Percentiles rank a stretch among this genome's conserved stretches.
Evolutionary conservation across 2,329 filamentous ascomycete genomes (phyloP).

Genomic region (Penicillium sp.): DNA sequence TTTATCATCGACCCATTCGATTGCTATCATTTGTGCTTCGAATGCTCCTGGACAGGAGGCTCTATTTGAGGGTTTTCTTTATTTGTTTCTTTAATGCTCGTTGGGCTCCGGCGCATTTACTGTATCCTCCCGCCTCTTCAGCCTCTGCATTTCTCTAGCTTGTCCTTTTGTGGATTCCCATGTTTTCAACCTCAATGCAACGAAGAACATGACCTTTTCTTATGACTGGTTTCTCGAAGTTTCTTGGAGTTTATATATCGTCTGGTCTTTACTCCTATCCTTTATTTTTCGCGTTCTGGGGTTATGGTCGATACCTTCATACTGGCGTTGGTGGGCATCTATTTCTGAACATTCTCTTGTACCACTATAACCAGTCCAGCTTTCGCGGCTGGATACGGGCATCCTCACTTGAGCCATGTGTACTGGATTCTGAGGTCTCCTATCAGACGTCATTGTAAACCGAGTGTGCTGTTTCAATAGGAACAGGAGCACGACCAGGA

Average conservation of each 20-base stretch:
- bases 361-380: slow-evolving; percentile 4
- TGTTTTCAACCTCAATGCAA: slow-evolving; percentile 39
- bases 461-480: not conserved
- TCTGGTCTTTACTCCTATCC: slow-evolving; percentile 4
- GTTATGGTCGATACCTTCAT: slow-evolving; percentile 2
- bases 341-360: slow-evolving; percentile 6
- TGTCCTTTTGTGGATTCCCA: slow-evolving; percentile 25
- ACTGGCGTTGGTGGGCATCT: slow-evolving; percentile 4
- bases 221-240: slow-evolving; percentile 13
- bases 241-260: slow-evolving; percentile 10
- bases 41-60: slow-evolving; percentile 23
- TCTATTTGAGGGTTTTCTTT: slow-evolving; percentile 8
- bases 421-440: not conserved
- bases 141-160: slow-evolving; percentile 24
- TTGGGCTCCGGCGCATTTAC: slow-evolving; percentile 18
- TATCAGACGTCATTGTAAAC: not conserved
- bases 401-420: not conserved
- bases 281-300: slow-evolving; percentile 5
- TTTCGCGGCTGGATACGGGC: not conserved
- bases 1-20: slow-evolving; percentile 19
- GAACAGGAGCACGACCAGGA: not conserved
- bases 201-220: slow-evolving; percentile 37
- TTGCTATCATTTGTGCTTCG: slow-evolving; percentile 11
- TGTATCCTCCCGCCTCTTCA: slow-evolving; percentile 14
- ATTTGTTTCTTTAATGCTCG: slow-evolving; percentile 5